Base-by-base conservation (phyloP, 805 yeast species). In the Saturnispora galanensis region DNA sequence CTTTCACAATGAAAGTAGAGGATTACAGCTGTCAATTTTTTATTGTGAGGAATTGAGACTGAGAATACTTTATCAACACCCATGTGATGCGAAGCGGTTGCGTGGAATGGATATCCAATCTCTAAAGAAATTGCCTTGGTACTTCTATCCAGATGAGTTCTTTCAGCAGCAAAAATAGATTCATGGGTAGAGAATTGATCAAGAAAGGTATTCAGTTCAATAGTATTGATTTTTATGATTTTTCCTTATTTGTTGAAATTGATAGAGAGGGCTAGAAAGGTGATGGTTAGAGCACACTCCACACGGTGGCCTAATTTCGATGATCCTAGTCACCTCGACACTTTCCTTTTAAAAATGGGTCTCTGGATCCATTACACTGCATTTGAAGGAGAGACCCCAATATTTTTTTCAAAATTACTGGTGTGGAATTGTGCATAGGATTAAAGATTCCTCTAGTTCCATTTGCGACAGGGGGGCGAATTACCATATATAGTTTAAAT, bases 121-220 rank as follows among this genome's bases (percentile, higher is more conserved):
- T 10, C 74, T 89, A 81, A 75, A 74, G 60, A 77, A 75, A 48
- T 68, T 88, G 18, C 70, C 83, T 40, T 88, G 26, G 83, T 39
- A 88, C 86, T 56, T 70, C 88, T 49, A 79, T 88, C 48, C 96
- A 86, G 60, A 80, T 89, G 2, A 96, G 88, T 58, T 72, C 81
- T 1, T 68, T 84, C 47, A 79, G 85, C 4, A 63, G 65, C 18
- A 68, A 63, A 2, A 95, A 84, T 46, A 47, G 50, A 13, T 41
- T 36, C 44, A 55, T 68, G 40, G 74, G 74, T 60, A 74, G 74
- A 50, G 53, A 52, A 39, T 62, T 71, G 50, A 69, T 74, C 41
- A 60, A 70, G 60, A 70, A 67, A 50, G 79, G 73, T 53, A 50
- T 62, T 10, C 40, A 29, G n/a, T 28, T 29, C 1, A 28, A 56